These are phyloP conservation scores for Albugo candida DNA, from an alignment of 352 stramenopile genomes.

Conservation along the genomic window DNA sequence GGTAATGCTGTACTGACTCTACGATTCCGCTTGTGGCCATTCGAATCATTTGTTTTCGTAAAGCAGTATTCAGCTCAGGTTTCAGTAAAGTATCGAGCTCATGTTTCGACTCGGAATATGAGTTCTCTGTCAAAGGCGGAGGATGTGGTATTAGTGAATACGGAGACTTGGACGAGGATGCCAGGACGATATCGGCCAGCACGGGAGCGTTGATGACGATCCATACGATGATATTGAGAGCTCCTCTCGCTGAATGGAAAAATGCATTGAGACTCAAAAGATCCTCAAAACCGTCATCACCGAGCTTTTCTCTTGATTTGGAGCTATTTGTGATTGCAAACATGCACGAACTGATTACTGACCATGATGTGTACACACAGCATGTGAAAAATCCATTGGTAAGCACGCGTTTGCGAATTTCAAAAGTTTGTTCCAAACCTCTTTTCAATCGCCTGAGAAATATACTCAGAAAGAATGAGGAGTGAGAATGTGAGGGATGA, in stretches of 20 bases:
- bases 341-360: slow-evolving; percentile 39
- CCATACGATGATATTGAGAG: slow-evolving; percentile 77
- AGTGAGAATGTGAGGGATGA: background rate
- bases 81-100: slow-evolving; percentile 28
- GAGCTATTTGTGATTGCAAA: slow-evolving; percentile 41
- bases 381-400: slow-evolving; percentile 61
- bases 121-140: slow-evolving; percentile 1
- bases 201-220: slow-evolving; percentile 53
- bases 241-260: slow-evolving; percentile 46
- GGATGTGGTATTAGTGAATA: slow-evolving; percentile 14
- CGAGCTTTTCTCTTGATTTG: slow-evolving; percentile 13
- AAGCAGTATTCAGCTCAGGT: slow-evolving; percentile 68
- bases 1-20: slow-evolving; percentile 66
- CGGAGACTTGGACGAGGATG: no score
- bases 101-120: slow-evolving; percentile 7
- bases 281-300: slow-evolving; percentile 17
- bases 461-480: background rate
- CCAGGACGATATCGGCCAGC: slow-evolving; percentile 6
- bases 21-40: slow-evolving; percentile 80
- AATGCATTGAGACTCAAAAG: slow-evolving; percentile 65
- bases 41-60: slow-evolving; percentile 75
- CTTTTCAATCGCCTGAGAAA: slow-evolving; percentile 38
- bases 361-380: slow-evolving; percentile 74
- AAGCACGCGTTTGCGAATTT: slow-evolving; percentile 56
- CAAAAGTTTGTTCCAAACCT: slow-evolving; percentile 71